Evolutionary conservation across 2,329 filamentous ascomycete species (phyloP).

Genomic region (Gliomastix tumulicola): DNA sequence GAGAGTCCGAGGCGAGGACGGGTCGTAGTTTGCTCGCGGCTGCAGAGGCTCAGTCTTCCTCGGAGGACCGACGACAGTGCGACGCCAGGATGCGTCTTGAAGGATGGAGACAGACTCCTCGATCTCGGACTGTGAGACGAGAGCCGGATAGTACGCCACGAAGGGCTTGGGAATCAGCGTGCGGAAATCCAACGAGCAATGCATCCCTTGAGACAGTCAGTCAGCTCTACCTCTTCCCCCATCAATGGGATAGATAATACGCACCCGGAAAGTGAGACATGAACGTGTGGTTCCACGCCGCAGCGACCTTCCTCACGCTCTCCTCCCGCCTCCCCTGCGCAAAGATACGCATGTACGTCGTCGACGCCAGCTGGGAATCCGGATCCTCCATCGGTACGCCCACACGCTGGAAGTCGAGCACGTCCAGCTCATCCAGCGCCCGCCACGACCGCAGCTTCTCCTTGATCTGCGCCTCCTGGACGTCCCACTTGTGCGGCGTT

Average conservation of each 20-base stretch:
- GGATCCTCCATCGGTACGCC: constrained; percentile 22
- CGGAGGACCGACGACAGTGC: constrained; percentile 7
- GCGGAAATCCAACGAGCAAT: constrained; percentile 31
- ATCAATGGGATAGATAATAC: no score
- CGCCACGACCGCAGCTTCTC: constrained; percentile 29
- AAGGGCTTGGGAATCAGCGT: constrained; percentile 20
- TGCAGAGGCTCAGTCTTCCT: constrained; percentile 5
- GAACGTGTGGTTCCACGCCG: constrained; percentile 18
- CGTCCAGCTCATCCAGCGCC: constrained; percentile 31
- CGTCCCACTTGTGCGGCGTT: constrained; percentile 37
- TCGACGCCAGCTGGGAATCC: constrained; percentile 28
- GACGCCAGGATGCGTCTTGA: constrained; percentile 6
- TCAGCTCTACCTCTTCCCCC: no score
- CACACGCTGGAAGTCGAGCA: constrained; percentile 43
- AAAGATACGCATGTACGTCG: constrained; percentile 36
- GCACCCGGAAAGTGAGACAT: constrained; percentile 31
- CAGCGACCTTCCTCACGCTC: constrained; percentile 17
- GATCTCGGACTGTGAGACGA: constrained; percentile 18
- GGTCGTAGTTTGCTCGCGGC: constrained; percentile 11
- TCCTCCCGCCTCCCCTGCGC: constrained; percentile 23
- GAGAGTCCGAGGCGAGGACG: constrained; percentile 6
- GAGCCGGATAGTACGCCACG: constrained; percentile 12
- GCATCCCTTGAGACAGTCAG: constrained; percentile 30
- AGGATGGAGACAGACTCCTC: constrained; percentile 18
- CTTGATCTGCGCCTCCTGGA: constrained; percentile 38